These are phyloP conservation scores for Chaetoscypha palmicola DNA, from an alignment of 2,329 filamentous ascomycete genomes.

Conservation along the genomic window DNA sequence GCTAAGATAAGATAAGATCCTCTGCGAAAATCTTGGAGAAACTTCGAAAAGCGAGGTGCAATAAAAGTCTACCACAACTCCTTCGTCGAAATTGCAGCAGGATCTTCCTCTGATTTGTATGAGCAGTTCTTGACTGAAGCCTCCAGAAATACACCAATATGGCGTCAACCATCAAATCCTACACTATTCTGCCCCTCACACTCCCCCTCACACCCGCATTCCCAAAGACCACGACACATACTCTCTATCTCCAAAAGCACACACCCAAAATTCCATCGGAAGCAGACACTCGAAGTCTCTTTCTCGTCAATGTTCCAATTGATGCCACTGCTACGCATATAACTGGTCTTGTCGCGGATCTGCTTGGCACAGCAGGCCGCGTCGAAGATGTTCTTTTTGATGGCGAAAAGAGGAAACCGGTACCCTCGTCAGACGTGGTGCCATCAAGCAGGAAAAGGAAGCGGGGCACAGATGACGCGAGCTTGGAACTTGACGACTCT, in stretches of 20 bases:
- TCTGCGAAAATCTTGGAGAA: constrained; percentile 9
- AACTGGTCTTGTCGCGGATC: constrained; percentile 63
- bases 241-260: constrained; percentile 81
- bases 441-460: constrained; percentile 24
- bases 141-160: constrained; percentile 5
- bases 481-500: constrained; percentile 34
- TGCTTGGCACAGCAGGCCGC: constrained; percentile 69
- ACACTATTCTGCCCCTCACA: constrained; percentile 26
- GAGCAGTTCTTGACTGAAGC: no score
- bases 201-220: constrained; percentile 47
- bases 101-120: no score
- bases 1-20: constrained; percentile 27
- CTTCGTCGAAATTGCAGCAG: no score
- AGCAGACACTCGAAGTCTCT: constrained; percentile 72
- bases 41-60: constrained; percentile 2
- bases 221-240: constrained; percentile 59
- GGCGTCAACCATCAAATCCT: constrained; percentile 25
- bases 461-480: constrained; percentile 51
- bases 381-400: constrained; percentile 77
- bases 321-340: constrained; percentile 76
- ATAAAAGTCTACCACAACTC: constrained; percentile 9
- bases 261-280: constrained; percentile 68
- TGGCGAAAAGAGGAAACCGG: constrained; percentile 40
- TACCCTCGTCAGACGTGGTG: constrained; percentile 1
- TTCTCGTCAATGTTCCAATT: constrained; percentile 81